Evolutionary conservation across 2,329 filamentous ascomycete genomes (phyloP).

Genomic region (Trichoderma sp.): DNA sequence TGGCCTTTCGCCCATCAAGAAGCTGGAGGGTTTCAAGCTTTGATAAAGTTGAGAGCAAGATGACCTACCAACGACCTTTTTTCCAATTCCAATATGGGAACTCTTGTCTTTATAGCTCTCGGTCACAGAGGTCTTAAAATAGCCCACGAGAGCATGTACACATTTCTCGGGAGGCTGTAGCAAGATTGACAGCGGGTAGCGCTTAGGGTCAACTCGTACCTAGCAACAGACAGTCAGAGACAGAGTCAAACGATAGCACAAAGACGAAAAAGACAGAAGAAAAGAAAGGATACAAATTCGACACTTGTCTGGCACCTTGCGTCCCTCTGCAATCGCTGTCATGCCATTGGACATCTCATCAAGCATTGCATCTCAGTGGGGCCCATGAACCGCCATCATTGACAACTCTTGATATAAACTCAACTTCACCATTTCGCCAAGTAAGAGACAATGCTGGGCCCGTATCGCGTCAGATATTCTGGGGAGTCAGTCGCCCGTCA

Average conservation of each 20-base stretch:
- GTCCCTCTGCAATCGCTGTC: slow-evolving; percentile 34
- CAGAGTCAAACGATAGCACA: slow-evolving; percentile 71
- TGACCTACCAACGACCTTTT: slow-evolving; percentile 29
- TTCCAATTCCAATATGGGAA: slow-evolving; percentile 35
- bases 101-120: slow-evolving; percentile 46
- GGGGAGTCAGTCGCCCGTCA: neutral
- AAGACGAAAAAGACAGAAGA: slow-evolving; percentile 37
- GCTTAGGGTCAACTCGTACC: slow-evolving; percentile 65
- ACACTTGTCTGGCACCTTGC: slow-evolving; percentile 32
- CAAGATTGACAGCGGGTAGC: slow-evolving; percentile 60
- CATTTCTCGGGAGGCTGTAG: slow-evolving; percentile 52
- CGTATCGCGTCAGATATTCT: neutral
- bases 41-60: slow-evolving; percentile 35
- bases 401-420: slow-evolving; percentile 13
- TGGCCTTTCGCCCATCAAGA: slow-evolving; percentile 14
- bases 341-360: slow-evolving; percentile 29
- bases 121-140: slow-evolving; percentile 48
- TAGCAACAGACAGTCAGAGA: slow-evolving; percentile 53
- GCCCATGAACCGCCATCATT: slow-evolving; percentile 8
- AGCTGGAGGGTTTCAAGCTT: slow-evolving; percentile 26
- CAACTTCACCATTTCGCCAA: slow-evolving; percentile 3
- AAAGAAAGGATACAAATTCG: slow-evolving; percentile 42
- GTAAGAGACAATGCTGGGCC: slow-evolving; percentile 15
- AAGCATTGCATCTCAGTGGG: slow-evolving; percentile 11
- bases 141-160: slow-evolving; percentile 40